phyloP scores from a whole-genome alignment of 228 moss, liverwort and hornwort genomes.

The Sphagnum magellanicum region DNA sequence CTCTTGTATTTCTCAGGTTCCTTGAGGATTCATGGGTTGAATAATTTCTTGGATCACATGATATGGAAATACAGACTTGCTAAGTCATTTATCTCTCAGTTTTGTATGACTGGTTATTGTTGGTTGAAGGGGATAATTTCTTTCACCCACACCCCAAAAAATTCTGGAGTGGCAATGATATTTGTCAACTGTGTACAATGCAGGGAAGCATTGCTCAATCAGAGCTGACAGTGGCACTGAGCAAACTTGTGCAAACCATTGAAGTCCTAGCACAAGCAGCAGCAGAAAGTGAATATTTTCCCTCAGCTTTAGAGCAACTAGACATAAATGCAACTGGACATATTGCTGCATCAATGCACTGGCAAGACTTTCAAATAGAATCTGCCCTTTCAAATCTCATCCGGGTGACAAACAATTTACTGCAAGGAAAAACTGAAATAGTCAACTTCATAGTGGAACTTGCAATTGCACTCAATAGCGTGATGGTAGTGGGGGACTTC shows the following conservation, averaged over 20 bases:
- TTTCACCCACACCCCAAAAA: too few species aligned
- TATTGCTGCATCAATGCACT: conserved; percentile 28
- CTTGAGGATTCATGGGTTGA: too few species aligned
- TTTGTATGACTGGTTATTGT: too few species aligned
- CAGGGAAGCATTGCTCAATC: conserved; percentile 55
- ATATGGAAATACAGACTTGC: too few species aligned
- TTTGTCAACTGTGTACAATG: not conserved
- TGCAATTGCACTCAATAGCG: conserved; percentile 37
- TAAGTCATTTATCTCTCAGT: too few species aligned
- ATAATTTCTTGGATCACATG: too few species aligned
- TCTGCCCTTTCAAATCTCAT: conserved; percentile 38
- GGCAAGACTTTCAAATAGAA: conserved; percentile 31
- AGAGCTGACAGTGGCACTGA: conserved; percentile 50
- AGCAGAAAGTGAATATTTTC: conserved; percentile 46
- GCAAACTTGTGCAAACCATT: conserved; percentile 43
- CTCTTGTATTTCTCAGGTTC: too few species aligned
- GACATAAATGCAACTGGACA: conserved; percentile 6
- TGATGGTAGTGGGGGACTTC: conserved; percentile 31
- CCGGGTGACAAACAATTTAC: conserved; percentile 41
- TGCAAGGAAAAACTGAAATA: conserved; percentile 54
- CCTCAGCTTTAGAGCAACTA: conserved; percentile 7
- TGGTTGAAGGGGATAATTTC: too few species aligned
- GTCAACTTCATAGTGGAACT: conserved; percentile 59
- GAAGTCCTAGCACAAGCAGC: conserved; percentile 67
- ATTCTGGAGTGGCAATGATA: too few species aligned